phyloP scores from a whole-genome alignment of 1,284 basidiomycete genomes.

The Heterobasidion annosum region DNA sequence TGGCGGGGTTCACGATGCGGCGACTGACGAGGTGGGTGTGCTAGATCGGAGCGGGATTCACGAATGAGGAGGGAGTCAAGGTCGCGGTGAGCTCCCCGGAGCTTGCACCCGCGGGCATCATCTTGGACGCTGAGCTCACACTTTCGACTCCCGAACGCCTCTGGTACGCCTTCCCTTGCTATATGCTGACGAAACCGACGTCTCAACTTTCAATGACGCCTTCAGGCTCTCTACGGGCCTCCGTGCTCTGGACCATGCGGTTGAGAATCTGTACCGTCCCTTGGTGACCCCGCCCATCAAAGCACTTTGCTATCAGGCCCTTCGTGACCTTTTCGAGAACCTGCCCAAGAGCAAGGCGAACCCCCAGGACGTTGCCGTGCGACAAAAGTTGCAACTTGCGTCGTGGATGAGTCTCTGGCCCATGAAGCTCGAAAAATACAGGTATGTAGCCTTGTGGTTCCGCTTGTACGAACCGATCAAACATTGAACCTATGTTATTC shows the following conservation, averaged over 20 bases:
- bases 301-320: conserved; percentile 53
- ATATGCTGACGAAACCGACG: neutral
- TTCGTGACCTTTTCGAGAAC: conserved; percentile 68
- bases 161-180: conserved; percentile 36
- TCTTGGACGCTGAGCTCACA: conserved; percentile 73
- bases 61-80: conserved; percentile 66
- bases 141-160: conserved; percentile 66
- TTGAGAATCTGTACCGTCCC: conserved; percentile 67
- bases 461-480: neutral
- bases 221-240: conserved; percentile 68
- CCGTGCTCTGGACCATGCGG: conserved; percentile 72
- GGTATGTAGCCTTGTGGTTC: conserved; percentile 22
- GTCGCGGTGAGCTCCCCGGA: conserved; percentile 40
- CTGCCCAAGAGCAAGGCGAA: conserved; percentile 57
- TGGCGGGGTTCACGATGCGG: neutral
- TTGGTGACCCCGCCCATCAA: conserved; percentile 50
- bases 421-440: conserved; percentile 41
- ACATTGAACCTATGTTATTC: neutral
- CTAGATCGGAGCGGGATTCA: conserved; percentile 63
- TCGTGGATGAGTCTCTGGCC: conserved; percentile 80
- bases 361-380: conserved; percentile 43
- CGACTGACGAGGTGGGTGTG: neutral
- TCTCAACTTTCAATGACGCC: neutral
- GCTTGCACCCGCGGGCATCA: conserved; percentile 61
- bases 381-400: conserved; percentile 67